Base-by-base conservation (phyloP, 352 stramenopile genomes). In the Phytopythium helicoides region DNA sequence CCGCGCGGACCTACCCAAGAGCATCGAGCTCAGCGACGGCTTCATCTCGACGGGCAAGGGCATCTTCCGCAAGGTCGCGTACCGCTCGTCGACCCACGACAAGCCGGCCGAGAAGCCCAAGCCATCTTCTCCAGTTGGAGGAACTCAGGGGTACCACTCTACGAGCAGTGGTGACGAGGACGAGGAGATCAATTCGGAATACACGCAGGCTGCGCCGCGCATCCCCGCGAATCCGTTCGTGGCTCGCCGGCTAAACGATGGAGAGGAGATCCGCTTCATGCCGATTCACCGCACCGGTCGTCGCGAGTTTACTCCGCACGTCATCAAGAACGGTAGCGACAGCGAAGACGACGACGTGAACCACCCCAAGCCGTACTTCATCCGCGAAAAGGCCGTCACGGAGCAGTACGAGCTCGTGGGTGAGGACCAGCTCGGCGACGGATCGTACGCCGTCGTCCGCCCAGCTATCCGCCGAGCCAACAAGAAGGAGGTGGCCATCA, bases 401-500 rank as follows among this genome's bases (percentile, higher is more conserved):
- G 84, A 94, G 50, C 80, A 93, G 60, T 95, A 95, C 59, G 84
- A 95, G 55, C 49, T 94, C 2, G 71, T 72, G n/a, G 86, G 85
- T 25, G 74, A 92, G 47, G 84, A 93, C 47, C 81, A 92, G 54
- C 70, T 96, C 15, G 88, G 88, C 5, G 86, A 96, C 47, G 88
- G 88, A 22, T 91, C 85, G 26, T 96, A 96, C 41, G 87, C 88
- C 18, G 82, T 95, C 7, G 87, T 94, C 3, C 94, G 95, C 55
- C 80, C 82, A 38, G 85, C 83, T 19, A 92, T 94, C 55, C 79
- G 86, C 45, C 81, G 79, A 19, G 69, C 71, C 18, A 94, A 91
- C 50, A 76, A 82, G 40, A 88, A 89, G 33, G 71, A 91, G 63
- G 89, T 97, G 26, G 89, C 89, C 0, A 96, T 97, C 60, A 97